Conservation (phyloP, 192 early-diverging fungal species). For the Pecoramyces ruminantium region DNA sequence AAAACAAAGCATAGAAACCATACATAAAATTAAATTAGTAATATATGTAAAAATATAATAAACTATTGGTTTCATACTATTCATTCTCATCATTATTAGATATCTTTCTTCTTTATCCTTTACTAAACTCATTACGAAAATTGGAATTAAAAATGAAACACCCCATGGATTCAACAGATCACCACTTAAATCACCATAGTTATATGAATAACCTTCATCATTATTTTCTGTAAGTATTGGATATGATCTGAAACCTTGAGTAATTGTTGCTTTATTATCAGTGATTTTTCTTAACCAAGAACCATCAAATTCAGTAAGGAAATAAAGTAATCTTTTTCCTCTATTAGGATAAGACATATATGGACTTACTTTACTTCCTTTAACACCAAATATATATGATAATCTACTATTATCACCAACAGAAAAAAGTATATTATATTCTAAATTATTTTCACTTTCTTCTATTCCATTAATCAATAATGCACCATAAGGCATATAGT, state of each 20-base stretch:
- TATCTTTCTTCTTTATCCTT: constrained; percentile 54
- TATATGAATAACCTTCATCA: constrained; percentile 17
- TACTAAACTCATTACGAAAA: constrained; percentile 50
- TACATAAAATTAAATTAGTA: constrained; percentile 35
- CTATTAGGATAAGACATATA: no score
- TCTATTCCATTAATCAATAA: no score
- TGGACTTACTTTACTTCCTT: no score
- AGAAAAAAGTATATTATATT: no score
- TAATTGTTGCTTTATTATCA: constrained; percentile 16
- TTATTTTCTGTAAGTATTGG: constrained; percentile 5
- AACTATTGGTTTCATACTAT: constrained; percentile 34
- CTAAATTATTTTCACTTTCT: no score
- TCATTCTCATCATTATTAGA: constrained; percentile 58
- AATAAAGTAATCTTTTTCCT: no score
- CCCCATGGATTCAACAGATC: constrained; percentile 53
- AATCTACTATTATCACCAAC: no score
- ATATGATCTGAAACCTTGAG: no score
- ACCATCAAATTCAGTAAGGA: no score
- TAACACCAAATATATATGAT: no score
- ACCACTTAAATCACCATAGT: constrained; percentile 26
- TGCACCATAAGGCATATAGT: no score
- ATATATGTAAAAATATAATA: constrained; percentile 52
- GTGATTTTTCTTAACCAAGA: no score
- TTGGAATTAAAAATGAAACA: constrained; percentile 40
- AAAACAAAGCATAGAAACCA: constrained; percentile 37